Conservation (phyloP, 495 filamentous ascomycete genomes). For the Oleoguttula mirabilis region DNA sequence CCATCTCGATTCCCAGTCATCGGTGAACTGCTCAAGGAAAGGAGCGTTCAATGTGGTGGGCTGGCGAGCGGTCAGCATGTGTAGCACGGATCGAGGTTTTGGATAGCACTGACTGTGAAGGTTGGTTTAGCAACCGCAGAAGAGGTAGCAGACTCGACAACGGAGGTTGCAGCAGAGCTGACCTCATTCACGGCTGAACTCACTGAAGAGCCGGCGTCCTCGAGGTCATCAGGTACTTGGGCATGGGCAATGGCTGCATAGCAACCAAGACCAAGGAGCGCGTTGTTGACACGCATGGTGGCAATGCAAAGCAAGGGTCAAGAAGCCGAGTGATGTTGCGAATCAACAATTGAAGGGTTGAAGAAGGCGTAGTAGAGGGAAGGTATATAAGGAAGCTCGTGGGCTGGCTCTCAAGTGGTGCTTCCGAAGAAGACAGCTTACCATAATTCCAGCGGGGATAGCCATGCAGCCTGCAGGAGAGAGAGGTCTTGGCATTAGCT, state of each 20-base stretch:
- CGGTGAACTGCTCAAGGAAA: constrained; percentile 97
- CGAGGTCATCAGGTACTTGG: constrained; percentile 20
- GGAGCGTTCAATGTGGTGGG: constrained; percentile 78
- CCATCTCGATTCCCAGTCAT: constrained; percentile 87
- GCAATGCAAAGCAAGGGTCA: too few relatives aligned
- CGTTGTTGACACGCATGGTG: constrained; percentile 28
- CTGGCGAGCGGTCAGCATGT: too few relatives aligned
- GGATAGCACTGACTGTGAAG: constrained; percentile 77
- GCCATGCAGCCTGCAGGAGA: too few relatives aligned
- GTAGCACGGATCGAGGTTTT: too few relatives aligned
- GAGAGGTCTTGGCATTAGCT: too few relatives aligned
- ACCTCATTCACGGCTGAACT: constrained; percentile 16
- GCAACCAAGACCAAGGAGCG: constrained; percentile 26
- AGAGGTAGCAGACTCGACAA: constrained; percentile 40
- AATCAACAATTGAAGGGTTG: too few relatives aligned
- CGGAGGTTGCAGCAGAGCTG: constrained; percentile 23
- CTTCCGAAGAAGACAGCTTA: too few relatives aligned
- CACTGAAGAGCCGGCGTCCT: constrained; percentile 13
- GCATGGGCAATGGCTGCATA: constrained; percentile 30
- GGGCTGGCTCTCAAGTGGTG: too few relatives aligned
- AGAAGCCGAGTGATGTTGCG: too few relatives aligned
- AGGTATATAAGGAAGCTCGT: too few relatives aligned
- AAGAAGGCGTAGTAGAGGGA: too few relatives aligned
- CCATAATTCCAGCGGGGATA: too few relatives aligned
- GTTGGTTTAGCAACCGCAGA: constrained; percentile 58